Conservation (phyloP, 2,329 filamentous ascomycete genomes). For the Fusarium tupiense region DNA sequence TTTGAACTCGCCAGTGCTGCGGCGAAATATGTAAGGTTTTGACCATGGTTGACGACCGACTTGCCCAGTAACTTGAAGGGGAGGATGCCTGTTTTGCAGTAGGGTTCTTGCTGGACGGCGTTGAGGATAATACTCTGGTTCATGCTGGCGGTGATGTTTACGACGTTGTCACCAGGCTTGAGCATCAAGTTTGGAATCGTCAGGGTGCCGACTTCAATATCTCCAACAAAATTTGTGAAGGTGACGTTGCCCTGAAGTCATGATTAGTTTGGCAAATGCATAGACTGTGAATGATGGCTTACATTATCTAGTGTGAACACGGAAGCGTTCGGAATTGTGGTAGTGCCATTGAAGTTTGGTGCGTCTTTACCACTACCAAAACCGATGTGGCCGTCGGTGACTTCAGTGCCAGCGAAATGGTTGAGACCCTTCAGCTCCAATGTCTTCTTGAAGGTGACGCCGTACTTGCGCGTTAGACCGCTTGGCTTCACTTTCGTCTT, state of each 20-base stretch:
- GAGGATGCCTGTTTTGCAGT: slow-evolving; percentile 64
- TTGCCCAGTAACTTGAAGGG: slow-evolving; percentile 65
- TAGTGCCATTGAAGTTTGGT: slow-evolving; percentile 69
- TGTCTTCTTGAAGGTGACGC: slow-evolving; percentile 66
- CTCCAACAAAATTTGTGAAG: slow-evolving; percentile 67
- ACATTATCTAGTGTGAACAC: slow-evolving; percentile 72
- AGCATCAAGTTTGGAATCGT: slow-evolving; percentile 68
- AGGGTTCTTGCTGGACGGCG: slow-evolving; percentile 51
- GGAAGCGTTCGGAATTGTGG: slow-evolving; percentile 71
- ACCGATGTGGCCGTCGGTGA: slow-evolving; percentile 61
- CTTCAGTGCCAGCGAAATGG: slow-evolving; percentile 63
- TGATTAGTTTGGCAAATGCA: slow-evolving; percentile 2
- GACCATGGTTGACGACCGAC: slow-evolving; percentile 60
- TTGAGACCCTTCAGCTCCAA: slow-evolving; percentile 62
- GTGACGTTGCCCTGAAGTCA: slow-evolving; percentile 66
- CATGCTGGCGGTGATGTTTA: slow-evolving; percentile 64
- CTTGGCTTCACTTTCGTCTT: slow-evolving; percentile 61
- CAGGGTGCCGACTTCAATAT: slow-evolving; percentile 62
- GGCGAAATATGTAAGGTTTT: slow-evolving; percentile 65
- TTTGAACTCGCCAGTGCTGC: slow-evolving; percentile 62
- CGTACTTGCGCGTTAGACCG: slow-evolving; percentile 59
- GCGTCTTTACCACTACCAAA: slow-evolving; percentile 52
- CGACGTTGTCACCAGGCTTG: slow-evolving; percentile 66
- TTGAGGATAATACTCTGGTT: slow-evolving; percentile 59
- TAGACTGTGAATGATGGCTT: slow-evolving; percentile 44